Conservation (phyloP, 1,284 basidiomycete species). For the Cryptococcus sp. region DNA sequence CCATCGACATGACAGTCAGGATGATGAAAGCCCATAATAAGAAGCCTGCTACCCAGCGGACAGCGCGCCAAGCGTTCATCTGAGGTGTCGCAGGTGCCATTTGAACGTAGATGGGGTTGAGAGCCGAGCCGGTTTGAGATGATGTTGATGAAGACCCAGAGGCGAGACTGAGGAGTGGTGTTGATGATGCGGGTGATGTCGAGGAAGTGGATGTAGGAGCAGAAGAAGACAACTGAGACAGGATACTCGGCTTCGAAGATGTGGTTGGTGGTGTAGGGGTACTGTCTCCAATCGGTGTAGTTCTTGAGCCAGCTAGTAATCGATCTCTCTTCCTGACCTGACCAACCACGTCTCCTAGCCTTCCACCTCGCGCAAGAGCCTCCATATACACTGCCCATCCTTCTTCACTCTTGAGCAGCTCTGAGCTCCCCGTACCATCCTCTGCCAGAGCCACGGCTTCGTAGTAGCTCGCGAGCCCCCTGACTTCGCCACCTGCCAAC, state of each 20-base stretch:
- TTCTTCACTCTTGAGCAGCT: constrained; percentile 36
- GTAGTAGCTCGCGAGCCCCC: constrained; percentile 43
- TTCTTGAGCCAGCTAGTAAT: constrained; percentile 9
- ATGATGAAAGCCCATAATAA: constrained; percentile 55
- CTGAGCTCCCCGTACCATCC: constrained; percentile 21
- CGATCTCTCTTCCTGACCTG: constrained; percentile 39
- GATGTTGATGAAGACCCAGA: constrained; percentile 1
- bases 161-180: constrained; percentile 31
- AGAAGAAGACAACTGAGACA: constrained; percentile 21
- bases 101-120: constrained; percentile 50
- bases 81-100: constrained; percentile 43
- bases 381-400: constrained; percentile 41
- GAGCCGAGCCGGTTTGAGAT: constrained; percentile 37
- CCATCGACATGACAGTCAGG: constrained; percentile 78
- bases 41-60: constrained; percentile 42
- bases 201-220: constrained; percentile 11
- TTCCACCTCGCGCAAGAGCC: constrained; percentile 32
- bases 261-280: constrained; percentile 4
- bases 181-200: constrained; percentile 6
- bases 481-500: constrained; percentile 35
- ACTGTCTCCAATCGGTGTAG: constrained; percentile 3
- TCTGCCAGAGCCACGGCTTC: constrained; percentile 36
- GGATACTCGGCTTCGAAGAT: constrained; percentile 8
- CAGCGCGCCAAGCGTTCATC: constrained; percentile 30
- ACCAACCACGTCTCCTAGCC: constrained; percentile 34